Conservation (phyloP, 2,329 filamentous ascomycete genomes). For the Alternaria infectoria region DNA sequence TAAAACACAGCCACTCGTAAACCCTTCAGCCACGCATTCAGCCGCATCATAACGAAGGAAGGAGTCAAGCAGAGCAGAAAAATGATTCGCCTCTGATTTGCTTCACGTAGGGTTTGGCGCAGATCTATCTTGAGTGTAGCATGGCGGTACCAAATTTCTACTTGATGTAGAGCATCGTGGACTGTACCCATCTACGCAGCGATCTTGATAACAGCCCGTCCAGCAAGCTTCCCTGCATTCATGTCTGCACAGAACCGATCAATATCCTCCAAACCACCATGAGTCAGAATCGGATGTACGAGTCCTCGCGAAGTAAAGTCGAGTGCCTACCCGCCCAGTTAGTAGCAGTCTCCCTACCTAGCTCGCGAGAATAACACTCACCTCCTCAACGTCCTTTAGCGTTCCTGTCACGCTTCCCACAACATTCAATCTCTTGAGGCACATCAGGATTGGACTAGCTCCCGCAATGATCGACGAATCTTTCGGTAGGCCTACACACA, state of each 20-base stretch:
- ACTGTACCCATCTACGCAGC: slow-evolving; percentile 10
- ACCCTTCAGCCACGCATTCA: neutral
- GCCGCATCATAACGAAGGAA: neutral
- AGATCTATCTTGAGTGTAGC: neutral
- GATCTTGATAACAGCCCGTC: slow-evolving; percentile 52
- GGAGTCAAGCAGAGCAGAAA: neutral
- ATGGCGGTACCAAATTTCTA: neutral
- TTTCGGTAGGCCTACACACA: slow-evolving; percentile 37
- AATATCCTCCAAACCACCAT: slow-evolving; percentile 49
- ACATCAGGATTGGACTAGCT: slow-evolving; percentile 47
- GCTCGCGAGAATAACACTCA: neutral
- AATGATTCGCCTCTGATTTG: neutral
- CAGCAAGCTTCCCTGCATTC: slow-evolving; percentile 48
- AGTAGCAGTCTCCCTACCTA: neutral
- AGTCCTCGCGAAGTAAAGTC: slow-evolving; percentile 53
- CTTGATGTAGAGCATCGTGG: neutral
- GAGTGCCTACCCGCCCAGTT: slow-evolving; percentile 37
- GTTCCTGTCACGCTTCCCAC: slow-evolving; percentile 53
- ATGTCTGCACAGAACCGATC: slow-evolving; percentile 50
- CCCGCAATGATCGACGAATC: slow-evolving; percentile 23
- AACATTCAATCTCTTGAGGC: slow-evolving; percentile 51
- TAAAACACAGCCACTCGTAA: neutral
- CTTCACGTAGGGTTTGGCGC: neutral
- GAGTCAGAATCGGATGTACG: slow-evolving; percentile 49
- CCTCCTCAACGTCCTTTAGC: slow-evolving; percentile 53